Percentiles rank a stretch among this genome's conserved stretches.
Conservation (phyloP, 1,284 basidiomycete genomes). For the Ustilago trichophora region DNA sequence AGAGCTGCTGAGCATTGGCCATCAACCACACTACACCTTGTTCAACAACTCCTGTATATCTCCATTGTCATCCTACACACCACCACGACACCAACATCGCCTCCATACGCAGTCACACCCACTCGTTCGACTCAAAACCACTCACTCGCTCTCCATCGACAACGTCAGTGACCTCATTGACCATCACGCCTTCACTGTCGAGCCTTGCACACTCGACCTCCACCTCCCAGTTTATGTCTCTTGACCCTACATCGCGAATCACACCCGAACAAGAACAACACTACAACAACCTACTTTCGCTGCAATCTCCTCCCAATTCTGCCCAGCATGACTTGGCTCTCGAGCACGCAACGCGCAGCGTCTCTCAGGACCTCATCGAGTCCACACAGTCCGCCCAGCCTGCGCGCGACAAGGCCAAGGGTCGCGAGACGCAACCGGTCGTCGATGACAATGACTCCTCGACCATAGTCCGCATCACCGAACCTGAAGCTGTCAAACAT, state of each 20-base stretch:
- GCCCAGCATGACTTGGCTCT: slow-evolving; percentile 14
- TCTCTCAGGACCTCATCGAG: background rate
- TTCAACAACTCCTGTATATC: no score
- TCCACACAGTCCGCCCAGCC: background rate
- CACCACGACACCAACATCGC: background rate
- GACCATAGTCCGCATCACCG: slow-evolving; percentile 36
- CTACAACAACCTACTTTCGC: background rate
- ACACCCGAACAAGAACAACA: slow-evolving; percentile 7
- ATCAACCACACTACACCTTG: background rate
- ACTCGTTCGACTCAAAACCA: no score
- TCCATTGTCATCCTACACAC: background rate
- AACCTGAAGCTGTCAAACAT: slow-evolving; percentile 4
- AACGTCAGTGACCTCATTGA: slow-evolving; percentile 22
- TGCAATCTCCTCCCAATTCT: background rate
- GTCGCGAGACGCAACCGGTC: background rate
- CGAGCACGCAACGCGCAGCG: background rate
- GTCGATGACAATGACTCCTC: background rate
- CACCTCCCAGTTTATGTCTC: slow-evolving; percentile 36
- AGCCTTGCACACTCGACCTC: slow-evolving; percentile 19
- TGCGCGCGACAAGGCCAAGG: slow-evolving; percentile 23
- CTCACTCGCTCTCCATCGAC: no score
- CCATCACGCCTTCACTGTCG: slow-evolving; percentile 13
- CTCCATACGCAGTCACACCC: background rate
- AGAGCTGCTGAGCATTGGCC: slow-evolving; percentile 10
- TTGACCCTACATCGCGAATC: slow-evolving; percentile 11